These are phyloP conservation scores for Metarhizium rileyi DNA, from an alignment of 2,329 filamentous ascomycete genomes.

Conservation along the genomic window DNA sequence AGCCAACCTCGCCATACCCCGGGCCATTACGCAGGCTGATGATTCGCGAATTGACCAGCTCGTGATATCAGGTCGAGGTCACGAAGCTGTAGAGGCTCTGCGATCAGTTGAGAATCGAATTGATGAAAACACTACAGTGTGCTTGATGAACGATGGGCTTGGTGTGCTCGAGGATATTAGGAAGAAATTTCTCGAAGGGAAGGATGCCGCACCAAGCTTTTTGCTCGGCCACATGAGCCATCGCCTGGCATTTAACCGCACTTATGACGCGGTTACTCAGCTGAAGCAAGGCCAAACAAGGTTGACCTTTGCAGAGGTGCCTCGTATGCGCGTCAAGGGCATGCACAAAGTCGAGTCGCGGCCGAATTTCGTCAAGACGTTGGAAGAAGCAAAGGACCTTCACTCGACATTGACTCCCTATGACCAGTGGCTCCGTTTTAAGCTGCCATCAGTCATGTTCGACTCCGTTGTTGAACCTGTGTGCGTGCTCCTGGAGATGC, in stretches of 20 bases:
- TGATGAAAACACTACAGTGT: slow-evolving; percentile 58
- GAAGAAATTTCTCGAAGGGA: slow-evolving; percentile 57
- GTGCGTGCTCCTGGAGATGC: slow-evolving; percentile 67
- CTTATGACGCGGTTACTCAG: slow-evolving; percentile 29
- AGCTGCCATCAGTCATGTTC: slow-evolving; percentile 71
- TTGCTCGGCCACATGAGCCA: slow-evolving; percentile 56
- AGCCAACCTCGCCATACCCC: slow-evolving; percentile 11
- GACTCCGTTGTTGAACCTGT: slow-evolving; percentile 72
- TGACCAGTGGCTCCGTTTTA: slow-evolving; percentile 52
- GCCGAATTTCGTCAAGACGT: slow-evolving; percentile 13
- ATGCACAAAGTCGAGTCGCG: slow-evolving; percentile 12
- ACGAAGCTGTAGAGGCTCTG: slow-evolving; percentile 48
- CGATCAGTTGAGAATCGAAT: slow-evolving; percentile 54
- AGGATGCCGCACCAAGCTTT: slow-evolving; percentile 59
- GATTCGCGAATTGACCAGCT: slow-evolving; percentile 56
- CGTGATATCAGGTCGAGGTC: slow-evolving; percentile 51
- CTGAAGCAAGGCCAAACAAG: slow-evolving; percentile 21
- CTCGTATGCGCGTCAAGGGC: slow-evolving; percentile 9
- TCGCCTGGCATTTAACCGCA: slow-evolving; percentile 31
- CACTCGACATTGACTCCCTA: slow-evolving; percentile 14
- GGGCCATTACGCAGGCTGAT: slow-evolving; percentile 15
- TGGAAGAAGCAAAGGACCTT: slow-evolving; percentile 15
- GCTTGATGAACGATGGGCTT: slow-evolving; percentile 72
- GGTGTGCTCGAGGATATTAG: slow-evolving; percentile 76
- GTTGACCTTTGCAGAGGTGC: slow-evolving; percentile 17